phyloP scores from a whole-genome alignment of 2,329 filamentous ascomycete genomes.

The Pezizomycotina sp. region DNA sequence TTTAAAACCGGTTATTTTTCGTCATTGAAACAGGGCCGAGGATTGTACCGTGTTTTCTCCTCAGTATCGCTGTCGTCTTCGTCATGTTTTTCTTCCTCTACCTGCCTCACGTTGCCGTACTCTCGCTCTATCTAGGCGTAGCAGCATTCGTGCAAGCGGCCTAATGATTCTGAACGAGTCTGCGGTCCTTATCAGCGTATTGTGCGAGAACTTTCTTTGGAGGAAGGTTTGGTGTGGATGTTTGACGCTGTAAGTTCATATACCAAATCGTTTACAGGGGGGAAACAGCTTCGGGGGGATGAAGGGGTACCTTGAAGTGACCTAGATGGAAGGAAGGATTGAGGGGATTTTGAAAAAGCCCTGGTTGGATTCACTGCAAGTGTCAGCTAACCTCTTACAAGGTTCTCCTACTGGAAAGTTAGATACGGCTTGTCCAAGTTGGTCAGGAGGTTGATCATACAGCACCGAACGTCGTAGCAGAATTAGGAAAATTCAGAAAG shows the following conservation, averaged over 20 bases:
- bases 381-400: too few relatives aligned
- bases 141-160: slow-evolving; percentile 82
- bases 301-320: slow-evolving; percentile 9
- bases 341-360: slow-evolving; percentile 9
- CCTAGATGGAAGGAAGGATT: slow-evolving; percentile 9
- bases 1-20: too few relatives aligned
- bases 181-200: slow-evolving; percentile 42
- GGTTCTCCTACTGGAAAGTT: slow-evolving; percentile 10
- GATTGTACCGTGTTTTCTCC: slow-evolving; percentile 60
- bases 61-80: slow-evolving; percentile 69
- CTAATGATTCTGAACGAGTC: slow-evolving; percentile 59
- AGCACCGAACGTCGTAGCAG: slow-evolving; percentile 12
- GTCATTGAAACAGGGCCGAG: too few relatives aligned
- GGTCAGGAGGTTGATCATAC: slow-evolving; percentile 14
- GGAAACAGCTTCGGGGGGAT: slow-evolving; percentile 9
- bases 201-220: slow-evolving; percentile 36
- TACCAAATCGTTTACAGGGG: neutral
- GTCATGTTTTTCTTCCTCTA: slow-evolving; percentile 79
- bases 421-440: slow-evolving; percentile 7
- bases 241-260: slow-evolving; percentile 21
- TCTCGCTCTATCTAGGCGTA: slow-evolving; percentile 73
- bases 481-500: slow-evolving; percentile 21
- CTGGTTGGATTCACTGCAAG: too few relatives aligned
- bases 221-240: slow-evolving; percentile 58
- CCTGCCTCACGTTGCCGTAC: slow-evolving; percentile 72